A percentile compares a stretch with the other conserved stretches of the same genome.
phyloP scores from a whole-genome alignment of 2,329 filamentous ascomycete genomes.

The Chrysosporium keratinophilum region DNA sequence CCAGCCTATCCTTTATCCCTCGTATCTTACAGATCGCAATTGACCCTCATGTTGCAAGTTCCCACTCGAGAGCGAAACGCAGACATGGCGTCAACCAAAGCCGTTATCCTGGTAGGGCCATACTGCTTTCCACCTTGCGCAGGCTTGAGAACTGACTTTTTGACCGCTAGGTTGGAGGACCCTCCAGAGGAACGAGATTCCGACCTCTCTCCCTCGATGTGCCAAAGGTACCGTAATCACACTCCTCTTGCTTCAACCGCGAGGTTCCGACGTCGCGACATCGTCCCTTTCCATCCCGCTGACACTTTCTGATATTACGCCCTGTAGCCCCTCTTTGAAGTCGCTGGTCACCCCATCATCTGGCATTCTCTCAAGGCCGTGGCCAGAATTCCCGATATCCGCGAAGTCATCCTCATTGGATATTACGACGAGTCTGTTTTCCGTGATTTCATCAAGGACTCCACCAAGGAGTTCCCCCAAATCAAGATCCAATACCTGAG shows the following conservation, averaged over 20 bases:
- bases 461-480: conserved; percentile 70
- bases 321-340: conserved; percentile 81
- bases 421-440: conserved; percentile 98
- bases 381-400: conserved; percentile 79
- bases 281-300: not conserved
- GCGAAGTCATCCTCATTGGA: conserved; percentile 94
- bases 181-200: conserved; percentile 90
- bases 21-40: not conserved
- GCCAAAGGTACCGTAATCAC: conserved; percentile 59
- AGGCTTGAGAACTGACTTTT: conserved; percentile 23
- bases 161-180: conserved; percentile 67
- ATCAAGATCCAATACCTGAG: conserved; percentile 90
- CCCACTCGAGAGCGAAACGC: conserved; percentile 33
- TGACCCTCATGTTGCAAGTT: conserved; percentile 36
- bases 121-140: not conserved
- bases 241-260: too few species aligned
- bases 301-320: not conserved
- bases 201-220: conserved; percentile 89
- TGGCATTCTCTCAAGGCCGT: conserved; percentile 93
- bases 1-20: not conserved
- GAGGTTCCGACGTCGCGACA: not conserved
- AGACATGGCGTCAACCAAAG: conserved; percentile 63
- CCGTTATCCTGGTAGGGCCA: conserved; percentile 69
- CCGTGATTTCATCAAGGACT: conserved; percentile 94
- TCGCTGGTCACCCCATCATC: conserved; percentile 96